Percentiles rank a stretch among this genome's conserved stretches.
phyloP scores from a whole-genome alignment of 2,329 filamentous ascomycete species.

The Decorospora gaudefroyi region DNA sequence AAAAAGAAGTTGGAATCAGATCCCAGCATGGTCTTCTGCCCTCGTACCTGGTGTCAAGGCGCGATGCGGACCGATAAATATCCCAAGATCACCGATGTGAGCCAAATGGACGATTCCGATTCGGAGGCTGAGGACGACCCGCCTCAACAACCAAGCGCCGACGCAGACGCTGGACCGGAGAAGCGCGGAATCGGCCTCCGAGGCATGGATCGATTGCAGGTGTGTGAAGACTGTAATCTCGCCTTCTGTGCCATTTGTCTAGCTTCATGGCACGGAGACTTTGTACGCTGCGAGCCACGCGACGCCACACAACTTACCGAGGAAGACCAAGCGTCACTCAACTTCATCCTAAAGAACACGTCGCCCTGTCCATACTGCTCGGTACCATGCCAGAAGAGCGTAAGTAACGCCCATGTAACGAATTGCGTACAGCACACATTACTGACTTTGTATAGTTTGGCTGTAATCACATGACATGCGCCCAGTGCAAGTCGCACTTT shows the following conservation, averaged over 20 bases:
- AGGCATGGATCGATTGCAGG: slow-evolving; percentile 69
- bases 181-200: slow-evolving; percentile 48
- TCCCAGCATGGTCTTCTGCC: slow-evolving; percentile 90
- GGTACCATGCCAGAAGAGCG: slow-evolving; percentile 81
- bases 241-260: slow-evolving; percentile 82
- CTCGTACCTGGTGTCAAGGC: slow-evolving; percentile 88
- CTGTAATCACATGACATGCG: slow-evolving; percentile 65
- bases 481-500: slow-evolving; percentile 86
- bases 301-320: slow-evolving; percentile 72
- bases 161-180: slow-evolving; percentile 19
- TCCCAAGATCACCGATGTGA: slow-evolving; percentile 52
- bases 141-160: slow-evolving; percentile 5
- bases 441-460: slow-evolving; percentile 65
- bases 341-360: slow-evolving; percentile 80
- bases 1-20: slow-evolving; percentile 92
- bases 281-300: slow-evolving; percentile 70
- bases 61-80: slow-evolving; percentile 67
- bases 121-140: slow-evolving; percentile 43
- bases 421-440: slow-evolving; percentile 82
- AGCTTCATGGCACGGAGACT: slow-evolving; percentile 91
- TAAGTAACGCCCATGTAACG: slow-evolving; percentile 60
- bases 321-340: slow-evolving; percentile 83
- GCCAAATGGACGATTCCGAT: slow-evolving; percentile 47
- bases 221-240: slow-evolving; percentile 74
- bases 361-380: slow-evolving; percentile 88